Evolutionary conservation across 106 monocot species (phyloP), one percentile per base, ranked within the genome.

Genomic region (Triglochin maritima): DNA sequence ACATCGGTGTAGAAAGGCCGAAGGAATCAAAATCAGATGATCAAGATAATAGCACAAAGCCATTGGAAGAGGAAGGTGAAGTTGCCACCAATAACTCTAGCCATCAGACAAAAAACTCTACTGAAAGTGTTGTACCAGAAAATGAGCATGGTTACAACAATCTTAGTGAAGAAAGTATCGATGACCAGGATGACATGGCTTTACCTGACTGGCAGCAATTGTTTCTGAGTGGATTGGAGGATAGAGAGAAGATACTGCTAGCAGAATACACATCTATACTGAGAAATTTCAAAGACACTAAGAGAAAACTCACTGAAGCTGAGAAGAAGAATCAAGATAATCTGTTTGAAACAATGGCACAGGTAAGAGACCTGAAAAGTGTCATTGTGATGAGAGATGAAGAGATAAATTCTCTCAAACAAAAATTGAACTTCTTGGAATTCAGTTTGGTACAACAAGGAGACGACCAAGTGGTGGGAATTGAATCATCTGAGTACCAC

Each of bases 261-360:
- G 62, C 80, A 3, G 86, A 89, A 58, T 86, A 79, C 71, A 74
- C 83, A 59, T 75, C 85, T 2, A 79, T 86, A 50, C 76, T 83
- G 59, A 69, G 79, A n/a, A 79, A 75, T 64, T 81, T 81, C 64
- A 86, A 86, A 70, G 79, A 84, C 70, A 74, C 73, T 7, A 88
- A 79, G 70, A 79, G 83, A 46, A 78, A 55, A 64, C 70, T 85
- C 47, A 63, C 67, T 7, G 79, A 85, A 42, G 69, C 58, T 11
- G 75, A 80, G 60, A 80, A 49, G 56, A 71, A 61, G 44, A 71
- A 67, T 50, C 17, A 76, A 10, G 75, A 82, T 7, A 71, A 72
- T 47, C 64, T 79, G 52, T 53, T 56, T 3, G 79, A 81, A 69
- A 81, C 81, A 56, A 79, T 71, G 74, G 44, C 68, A 13, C 77